Conservation (phyloP, 768 basidiomycete genomes). For the Leucosporidium yakuticum region DNA sequence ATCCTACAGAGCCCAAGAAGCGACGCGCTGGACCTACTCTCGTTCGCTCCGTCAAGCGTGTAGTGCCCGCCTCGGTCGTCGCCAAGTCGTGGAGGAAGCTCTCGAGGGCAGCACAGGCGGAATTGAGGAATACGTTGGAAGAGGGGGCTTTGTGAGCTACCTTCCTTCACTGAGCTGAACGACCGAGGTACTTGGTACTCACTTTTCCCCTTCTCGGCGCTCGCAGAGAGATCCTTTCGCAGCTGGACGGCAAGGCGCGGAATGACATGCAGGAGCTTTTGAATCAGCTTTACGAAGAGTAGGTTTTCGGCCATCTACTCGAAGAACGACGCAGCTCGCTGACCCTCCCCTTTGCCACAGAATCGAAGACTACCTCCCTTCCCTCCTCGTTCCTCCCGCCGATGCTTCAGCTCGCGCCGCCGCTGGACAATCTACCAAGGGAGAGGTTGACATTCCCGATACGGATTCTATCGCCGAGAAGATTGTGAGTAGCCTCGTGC, state of each 20-base stretch:
- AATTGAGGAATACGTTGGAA: not conserved
- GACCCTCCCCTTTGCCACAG: not conserved
- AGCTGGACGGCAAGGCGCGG: not conserved
- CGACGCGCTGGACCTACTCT: not conserved
- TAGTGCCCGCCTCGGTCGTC: not conserved
- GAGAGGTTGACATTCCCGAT: not conserved
- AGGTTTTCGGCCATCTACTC: not conserved
- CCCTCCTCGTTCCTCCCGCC: constrained; percentile 1
- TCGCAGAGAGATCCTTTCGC: not conserved
- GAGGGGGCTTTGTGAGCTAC: not conserved
- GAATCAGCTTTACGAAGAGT: not conserved
- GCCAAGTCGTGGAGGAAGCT: not conserved
- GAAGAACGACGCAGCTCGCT: too few species aligned
- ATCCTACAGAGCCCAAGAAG: not conserved
- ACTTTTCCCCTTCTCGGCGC: not conserved
- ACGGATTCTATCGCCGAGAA: not conserved
- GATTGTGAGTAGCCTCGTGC: not conserved
- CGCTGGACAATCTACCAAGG: not conserved
- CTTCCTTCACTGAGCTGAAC: not conserved
- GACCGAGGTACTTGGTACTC: not conserved
- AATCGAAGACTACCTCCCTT: not conserved
- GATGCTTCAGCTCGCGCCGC: not conserved
- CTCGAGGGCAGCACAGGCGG: not conserved
- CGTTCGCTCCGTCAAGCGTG: not conserved
- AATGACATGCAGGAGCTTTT: not conserved